These are phyloP conservation scores for Diacronema lutheri DNA, from an alignment of 78 protist species.

Conservation along the genomic window DNA sequence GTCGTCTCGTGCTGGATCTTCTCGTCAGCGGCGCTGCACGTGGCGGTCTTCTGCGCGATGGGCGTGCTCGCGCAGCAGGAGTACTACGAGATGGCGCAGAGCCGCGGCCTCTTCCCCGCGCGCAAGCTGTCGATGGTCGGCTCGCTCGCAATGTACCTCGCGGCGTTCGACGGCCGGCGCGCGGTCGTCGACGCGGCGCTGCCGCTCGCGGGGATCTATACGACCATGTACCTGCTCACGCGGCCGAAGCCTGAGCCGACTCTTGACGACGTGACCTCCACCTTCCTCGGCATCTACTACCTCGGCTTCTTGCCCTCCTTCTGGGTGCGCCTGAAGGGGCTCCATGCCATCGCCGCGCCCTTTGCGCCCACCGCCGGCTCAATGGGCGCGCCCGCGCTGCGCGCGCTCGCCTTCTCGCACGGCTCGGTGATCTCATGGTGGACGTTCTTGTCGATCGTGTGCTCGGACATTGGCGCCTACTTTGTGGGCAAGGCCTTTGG, in stretches of 20 bases:
- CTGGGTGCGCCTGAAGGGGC: not conserved
- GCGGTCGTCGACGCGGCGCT: not conserved
- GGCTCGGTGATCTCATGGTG: slow-evolving; percentile 5
- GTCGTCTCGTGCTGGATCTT: not conserved
- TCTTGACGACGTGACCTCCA: not conserved
- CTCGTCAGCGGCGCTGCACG: not conserved
- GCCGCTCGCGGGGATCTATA: not conserved
- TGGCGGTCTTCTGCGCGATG: not conserved
- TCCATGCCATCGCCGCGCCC: not conserved
- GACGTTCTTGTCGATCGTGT: not conserved
- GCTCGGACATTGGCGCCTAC: slow-evolving; percentile 1
- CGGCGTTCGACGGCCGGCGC: not conserved
- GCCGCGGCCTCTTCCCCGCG: not conserved
- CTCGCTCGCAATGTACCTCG: slow-evolving; percentile 2
- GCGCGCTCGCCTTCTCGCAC: not conserved
- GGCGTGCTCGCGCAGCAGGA: slow-evolving; percentile 4
- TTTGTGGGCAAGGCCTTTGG: slow-evolving; percentile 11
- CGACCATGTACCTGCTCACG: not conserved
- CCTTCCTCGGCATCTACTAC: slow-evolving; percentile 11
- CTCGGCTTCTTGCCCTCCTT: slow-evolving; percentile 4
- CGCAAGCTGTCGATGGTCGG: not conserved
- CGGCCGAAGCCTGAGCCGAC: not conserved
- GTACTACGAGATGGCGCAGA: not conserved
- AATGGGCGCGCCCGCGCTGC: no score
- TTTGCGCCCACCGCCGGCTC: no score